phyloP scores from a whole-genome alignment of 2,329 filamentous ascomycete genomes.

The Chaetomiaceae sp. region DNA sequence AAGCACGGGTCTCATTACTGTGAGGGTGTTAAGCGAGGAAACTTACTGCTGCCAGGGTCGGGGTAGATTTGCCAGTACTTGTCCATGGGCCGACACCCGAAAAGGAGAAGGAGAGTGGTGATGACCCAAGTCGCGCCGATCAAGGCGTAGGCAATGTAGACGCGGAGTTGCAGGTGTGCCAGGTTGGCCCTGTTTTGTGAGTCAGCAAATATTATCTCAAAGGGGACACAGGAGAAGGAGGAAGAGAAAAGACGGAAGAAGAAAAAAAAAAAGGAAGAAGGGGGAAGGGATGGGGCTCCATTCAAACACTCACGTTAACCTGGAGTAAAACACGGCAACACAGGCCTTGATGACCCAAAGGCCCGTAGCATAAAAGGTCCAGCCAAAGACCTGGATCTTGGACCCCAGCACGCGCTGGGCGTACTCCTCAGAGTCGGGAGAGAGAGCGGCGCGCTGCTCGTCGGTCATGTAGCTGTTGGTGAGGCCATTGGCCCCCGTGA shows the following conservation, averaged over 20 bases:
- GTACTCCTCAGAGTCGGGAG: conserved; percentile 41
- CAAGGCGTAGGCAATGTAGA: conserved; percentile 43
- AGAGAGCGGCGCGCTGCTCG: conserved; percentile 39
- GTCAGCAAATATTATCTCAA: conserved; percentile 1
- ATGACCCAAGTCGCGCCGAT: conserved; percentile 43
- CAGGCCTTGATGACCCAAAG: conserved; percentile 45
- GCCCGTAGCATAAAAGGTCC: conserved; percentile 51
- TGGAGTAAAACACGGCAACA: conserved; percentile 50
- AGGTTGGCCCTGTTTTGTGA: conserved; percentile 32
- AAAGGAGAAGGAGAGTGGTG: conserved; percentile 43
- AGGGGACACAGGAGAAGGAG: background rate
- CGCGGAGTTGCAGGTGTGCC: conserved; percentile 37
- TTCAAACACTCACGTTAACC: conserved; percentile 39
- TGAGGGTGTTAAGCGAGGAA: conserved; percentile 31
- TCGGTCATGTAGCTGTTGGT: conserved; percentile 53
- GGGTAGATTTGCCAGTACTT: conserved; percentile 53
- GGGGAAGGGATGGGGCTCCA: too few relatives aligned
- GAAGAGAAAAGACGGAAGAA: background rate
- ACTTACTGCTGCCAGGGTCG: conserved; percentile 41
- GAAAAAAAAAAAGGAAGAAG: background rate
- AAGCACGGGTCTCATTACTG: conserved; percentile 43
- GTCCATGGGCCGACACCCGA: conserved; percentile 44
- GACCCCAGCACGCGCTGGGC: conserved; percentile 42
- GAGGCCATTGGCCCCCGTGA: conserved; percentile 38
- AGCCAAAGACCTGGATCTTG: conserved; percentile 52